Conservation (phyloP, 768 basidiomycete species). For the Paxillus involutus region DNA sequence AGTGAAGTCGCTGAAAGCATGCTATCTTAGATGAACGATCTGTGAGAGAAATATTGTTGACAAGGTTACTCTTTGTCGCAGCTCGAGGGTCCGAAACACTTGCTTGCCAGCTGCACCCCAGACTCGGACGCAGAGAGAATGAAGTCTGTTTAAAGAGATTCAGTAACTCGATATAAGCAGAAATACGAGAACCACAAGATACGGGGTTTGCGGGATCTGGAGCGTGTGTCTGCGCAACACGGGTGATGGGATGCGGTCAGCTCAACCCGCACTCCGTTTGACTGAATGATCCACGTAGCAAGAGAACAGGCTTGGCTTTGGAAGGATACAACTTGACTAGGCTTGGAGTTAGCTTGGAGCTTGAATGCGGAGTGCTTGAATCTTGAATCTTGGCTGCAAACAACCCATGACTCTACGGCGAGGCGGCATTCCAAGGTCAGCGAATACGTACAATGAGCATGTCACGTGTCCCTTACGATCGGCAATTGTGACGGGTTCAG, state of each 20-base stretch:
- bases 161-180: background rate
- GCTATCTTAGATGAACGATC: conserved; percentile 31
- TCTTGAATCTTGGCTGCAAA: too few species aligned
- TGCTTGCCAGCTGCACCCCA: conserved; percentile 62
- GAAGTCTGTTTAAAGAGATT: conserved; percentile 16
- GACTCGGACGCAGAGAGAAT: conserved; percentile 37
- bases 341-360: too few species aligned
- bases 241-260: conserved; percentile 56
- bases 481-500: background rate
- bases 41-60: background rate
- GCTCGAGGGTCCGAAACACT: conserved; percentile 62
- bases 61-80: conserved; percentile 14
- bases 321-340: too few species aligned
- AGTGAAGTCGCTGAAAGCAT: conserved; percentile 63
- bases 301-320: background rate
- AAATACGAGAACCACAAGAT: conserved; percentile 41
- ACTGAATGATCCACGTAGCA: conserved; percentile 31
- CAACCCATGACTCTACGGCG: too few species aligned
- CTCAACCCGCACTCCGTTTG: conserved; percentile 56
- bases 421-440: too few species aligned
- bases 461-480: conserved; percentile 21
- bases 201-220: conserved; percentile 47
- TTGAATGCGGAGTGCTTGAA: too few species aligned
- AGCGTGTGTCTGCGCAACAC: conserved; percentile 62
- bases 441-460: background rate